Percentiles rank a stretch among this genome's conserved stretches.
Conservation (phyloP, 805 yeast species). For the Zygoascus ofunaensis region DNA sequence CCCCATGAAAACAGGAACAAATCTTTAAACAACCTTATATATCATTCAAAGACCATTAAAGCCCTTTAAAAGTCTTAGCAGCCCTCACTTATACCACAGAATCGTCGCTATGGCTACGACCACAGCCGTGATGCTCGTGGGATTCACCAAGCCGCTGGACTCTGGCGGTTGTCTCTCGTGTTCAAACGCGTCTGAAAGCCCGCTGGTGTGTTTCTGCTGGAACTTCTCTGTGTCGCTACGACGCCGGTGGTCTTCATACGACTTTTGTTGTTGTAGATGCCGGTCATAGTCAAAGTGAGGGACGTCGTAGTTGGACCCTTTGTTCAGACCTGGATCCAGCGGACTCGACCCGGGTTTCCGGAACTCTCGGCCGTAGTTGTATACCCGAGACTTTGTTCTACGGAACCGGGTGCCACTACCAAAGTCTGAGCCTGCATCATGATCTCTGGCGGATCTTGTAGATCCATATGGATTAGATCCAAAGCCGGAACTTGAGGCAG, state of each 20-base stretch:
- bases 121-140: too few relatives aligned
- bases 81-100: neutral
- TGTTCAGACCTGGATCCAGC: slow-evolving; percentile 15
- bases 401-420: too few relatives aligned
- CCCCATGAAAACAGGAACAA: too few relatives aligned
- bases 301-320: slow-evolving; percentile 25
- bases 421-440: too few relatives aligned
- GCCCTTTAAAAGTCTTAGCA: neutral
- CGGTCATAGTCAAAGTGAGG: slow-evolving; percentile 31
- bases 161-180: too few relatives aligned
- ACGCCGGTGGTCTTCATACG: slow-evolving; percentile 23
- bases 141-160: too few relatives aligned
- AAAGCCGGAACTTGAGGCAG: neutral
- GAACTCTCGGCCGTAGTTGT: slow-evolving; percentile 13
- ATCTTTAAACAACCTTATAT: too few relatives aligned
- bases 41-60: too few relatives aligned
- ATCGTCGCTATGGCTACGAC: too few relatives aligned
- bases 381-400: slow-evolving; percentile 11
- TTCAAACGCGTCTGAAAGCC: too few relatives aligned
- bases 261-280: slow-evolving; percentile 26
- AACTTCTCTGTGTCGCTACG: slow-evolving; percentile 6
- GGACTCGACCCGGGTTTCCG: slow-evolving; percentile 13
- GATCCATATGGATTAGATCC: slow-evolving; percentile 6
- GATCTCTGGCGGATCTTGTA: slow-evolving; percentile 5
- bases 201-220: slow-evolving; percentile 1